Evolutionary conservation across 2,329 filamentous ascomycete genomes (phyloP).

Genomic region (Aspergillus luchuensis): DNA sequence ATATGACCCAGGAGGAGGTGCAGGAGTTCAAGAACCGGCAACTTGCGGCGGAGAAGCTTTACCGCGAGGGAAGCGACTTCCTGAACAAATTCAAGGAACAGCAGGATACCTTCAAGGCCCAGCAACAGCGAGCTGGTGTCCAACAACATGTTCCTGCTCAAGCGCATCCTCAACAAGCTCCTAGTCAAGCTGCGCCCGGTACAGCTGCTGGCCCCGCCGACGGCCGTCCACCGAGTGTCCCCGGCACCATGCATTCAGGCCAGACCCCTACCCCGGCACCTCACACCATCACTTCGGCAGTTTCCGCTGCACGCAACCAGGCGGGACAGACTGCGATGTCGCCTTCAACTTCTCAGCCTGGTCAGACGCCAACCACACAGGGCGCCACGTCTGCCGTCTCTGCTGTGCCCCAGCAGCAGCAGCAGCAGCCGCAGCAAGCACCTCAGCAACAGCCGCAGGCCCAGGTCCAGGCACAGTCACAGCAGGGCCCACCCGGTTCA

Average conservation of each 20-base stretch:
- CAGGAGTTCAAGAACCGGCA: conserved; percentile 48
- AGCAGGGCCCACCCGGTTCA: conserved; percentile 32
- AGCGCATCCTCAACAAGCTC: conserved; percentile 23
- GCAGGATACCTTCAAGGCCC: conserved; percentile 47
- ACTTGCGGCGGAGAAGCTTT: conserved; percentile 42
- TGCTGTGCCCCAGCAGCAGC: conserved; percentile 21
- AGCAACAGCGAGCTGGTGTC: conserved; percentile 34
- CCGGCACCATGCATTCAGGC: conserved; percentile 34
- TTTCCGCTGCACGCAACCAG: conserved; percentile 48
- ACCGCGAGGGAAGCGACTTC: conserved; percentile 49
- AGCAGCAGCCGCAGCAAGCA: conserved; percentile 16
- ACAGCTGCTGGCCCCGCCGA: conserved; percentile 22
- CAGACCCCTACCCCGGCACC: conserved; percentile 43
- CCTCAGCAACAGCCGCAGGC: conserved; percentile 25
- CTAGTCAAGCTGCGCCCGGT: conserved; percentile 22
- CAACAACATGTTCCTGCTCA: conserved; percentile 19
- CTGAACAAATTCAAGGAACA: conserved; percentile 52
- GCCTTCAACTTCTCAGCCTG: conserved; percentile 37
- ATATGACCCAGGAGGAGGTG: conserved; percentile 45
- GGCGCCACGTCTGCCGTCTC: conserved; percentile 30
- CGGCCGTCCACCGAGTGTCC: conserved; percentile 26
- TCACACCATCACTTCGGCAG: conserved; percentile 52
- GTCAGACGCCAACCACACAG: conserved; percentile 34
- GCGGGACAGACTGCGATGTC: conserved; percentile 41
- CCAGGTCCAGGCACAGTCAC: conserved; percentile 31